Percentiles rank a stretch among this genome's conserved stretches.
phyloP scores from a whole-genome alignment of 148 eudicot species.

The Dianthus caryophyllus region DNA sequence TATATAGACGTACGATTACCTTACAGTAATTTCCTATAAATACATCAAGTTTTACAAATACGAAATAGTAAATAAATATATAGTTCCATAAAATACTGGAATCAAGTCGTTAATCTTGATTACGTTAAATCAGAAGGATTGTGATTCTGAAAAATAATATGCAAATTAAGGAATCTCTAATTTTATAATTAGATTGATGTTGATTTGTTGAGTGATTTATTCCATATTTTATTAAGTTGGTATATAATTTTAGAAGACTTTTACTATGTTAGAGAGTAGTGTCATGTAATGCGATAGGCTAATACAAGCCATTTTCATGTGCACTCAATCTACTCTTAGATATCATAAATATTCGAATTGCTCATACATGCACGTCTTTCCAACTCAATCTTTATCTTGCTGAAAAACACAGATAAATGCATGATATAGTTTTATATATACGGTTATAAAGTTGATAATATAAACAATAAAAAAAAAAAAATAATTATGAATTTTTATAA shows the following conservation, averaged over 20 bases:
- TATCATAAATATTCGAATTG: neutral
- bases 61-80: too few species aligned
- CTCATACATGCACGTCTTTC: too few species aligned
- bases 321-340: neutral
- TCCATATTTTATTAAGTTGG: conserved; percentile 5
- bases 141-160: neutral
- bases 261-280: neutral
- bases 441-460: too few species aligned
- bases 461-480: too few species aligned
- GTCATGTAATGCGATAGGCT: neutral
- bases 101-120: neutral
- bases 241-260: conserved; percentile 2
- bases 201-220: neutral
- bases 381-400: neutral
- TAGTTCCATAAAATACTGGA: too few species aligned
- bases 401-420: too few species aligned
- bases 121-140: conserved; percentile 2
- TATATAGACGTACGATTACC: too few species aligned
- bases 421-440: too few species aligned
- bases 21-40: too few species aligned
- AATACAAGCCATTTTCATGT: conserved; percentile 3
- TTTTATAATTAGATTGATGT: conserved; percentile 5
- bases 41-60: too few species aligned
- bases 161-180: neutral
- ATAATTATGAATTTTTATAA: too few species aligned